Conservation (phyloP, 73 alveolate species). For the Chromera velia region DNA sequence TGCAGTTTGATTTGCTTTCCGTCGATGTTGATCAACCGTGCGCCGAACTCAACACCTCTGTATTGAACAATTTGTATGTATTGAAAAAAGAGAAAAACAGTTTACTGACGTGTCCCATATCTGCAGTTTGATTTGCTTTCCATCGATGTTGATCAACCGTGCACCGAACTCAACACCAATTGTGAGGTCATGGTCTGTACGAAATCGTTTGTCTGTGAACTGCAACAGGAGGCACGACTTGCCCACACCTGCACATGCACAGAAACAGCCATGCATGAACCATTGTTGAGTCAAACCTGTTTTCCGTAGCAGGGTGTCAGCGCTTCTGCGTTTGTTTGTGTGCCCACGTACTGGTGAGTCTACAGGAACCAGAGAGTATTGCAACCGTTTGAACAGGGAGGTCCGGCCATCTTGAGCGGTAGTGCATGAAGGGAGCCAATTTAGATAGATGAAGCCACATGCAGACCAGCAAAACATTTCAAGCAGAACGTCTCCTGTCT, state of each 20-base stretch:
- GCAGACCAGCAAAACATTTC: background rate
- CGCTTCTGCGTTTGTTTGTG: too few species aligned
- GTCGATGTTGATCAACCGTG: slow-evolving; percentile 58
- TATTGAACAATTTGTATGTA: slow-evolving; percentile 71
- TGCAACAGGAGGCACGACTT: slow-evolving; percentile 80
- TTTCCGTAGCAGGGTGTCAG: too few species aligned
- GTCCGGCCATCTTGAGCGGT: too few species aligned
- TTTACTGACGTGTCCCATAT: slow-evolving; percentile 82
- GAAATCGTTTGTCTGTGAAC: slow-evolving; percentile 72
- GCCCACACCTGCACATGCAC: slow-evolving; percentile 57
- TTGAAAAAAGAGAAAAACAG: too few species aligned
- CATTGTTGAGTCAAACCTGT: too few species aligned
- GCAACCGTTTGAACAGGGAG: too few species aligned
- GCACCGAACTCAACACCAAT: slow-evolving; percentile 84
- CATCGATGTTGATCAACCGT: slow-evolving; percentile 58
- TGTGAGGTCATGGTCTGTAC: slow-evolving; percentile 74
- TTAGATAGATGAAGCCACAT: too few species aligned
- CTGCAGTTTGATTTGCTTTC: slow-evolving; percentile 68
- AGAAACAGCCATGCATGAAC: too few species aligned
- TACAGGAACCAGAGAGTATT: too few species aligned
- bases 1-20: slow-evolving; percentile 71
- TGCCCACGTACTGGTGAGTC: too few species aligned
- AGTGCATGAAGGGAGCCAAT: too few species aligned
- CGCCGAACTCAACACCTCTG: slow-evolving; percentile 81
- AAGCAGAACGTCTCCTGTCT: too few species aligned